Evolutionary conservation across 1,139 yeast genomes (phyloP).

Genomic region (Suhomyces anneliseae): DNA sequence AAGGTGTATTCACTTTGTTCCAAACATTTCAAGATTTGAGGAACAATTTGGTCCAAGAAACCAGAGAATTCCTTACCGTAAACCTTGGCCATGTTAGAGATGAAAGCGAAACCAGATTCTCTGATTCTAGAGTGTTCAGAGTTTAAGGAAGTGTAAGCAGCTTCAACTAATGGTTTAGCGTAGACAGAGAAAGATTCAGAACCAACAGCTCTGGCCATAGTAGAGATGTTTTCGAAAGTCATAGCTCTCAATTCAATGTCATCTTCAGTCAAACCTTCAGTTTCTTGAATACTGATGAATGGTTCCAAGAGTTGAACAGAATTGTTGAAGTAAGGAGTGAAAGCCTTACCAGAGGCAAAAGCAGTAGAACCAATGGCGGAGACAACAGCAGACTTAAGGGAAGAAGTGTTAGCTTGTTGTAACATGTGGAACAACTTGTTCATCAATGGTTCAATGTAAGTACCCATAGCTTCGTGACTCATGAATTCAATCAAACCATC

Average conservation of each 20-base stretch:
- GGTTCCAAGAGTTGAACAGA: constrained; percentile 82
- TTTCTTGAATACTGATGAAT: constrained; percentile 63
- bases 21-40: constrained; percentile 79
- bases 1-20: constrained; percentile 78
- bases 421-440: constrained; percentile 85
- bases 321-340: constrained; percentile 79
- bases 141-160: constrained; percentile 78
- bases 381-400: constrained; percentile 83
- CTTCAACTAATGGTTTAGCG: constrained; percentile 86
- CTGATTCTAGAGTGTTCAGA: constrained; percentile 83
- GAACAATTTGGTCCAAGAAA: constrained; percentile 78
- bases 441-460: constrained; percentile 85
- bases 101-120: constrained; percentile 94
- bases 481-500: constrained; percentile 92
- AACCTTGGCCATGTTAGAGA: constrained; percentile 92
- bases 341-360: constrained; percentile 87
- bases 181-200: constrained; percentile 80
- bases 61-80: constrained; percentile 89
- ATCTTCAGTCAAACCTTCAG: constrained; percentile 73
- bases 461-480: constrained; percentile 79
- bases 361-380: constrained; percentile 98
- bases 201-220: constrained; percentile 97
- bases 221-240: constrained; percentile 89
- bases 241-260: constrained; percentile 86
- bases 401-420: constrained; percentile 60